A percentile compares a stretch with the other conserved stretches of the same genome.
phyloP scores from a whole-genome alignment of 495 filamentous ascomycete species.

The Neurospora pannonica region DNA sequence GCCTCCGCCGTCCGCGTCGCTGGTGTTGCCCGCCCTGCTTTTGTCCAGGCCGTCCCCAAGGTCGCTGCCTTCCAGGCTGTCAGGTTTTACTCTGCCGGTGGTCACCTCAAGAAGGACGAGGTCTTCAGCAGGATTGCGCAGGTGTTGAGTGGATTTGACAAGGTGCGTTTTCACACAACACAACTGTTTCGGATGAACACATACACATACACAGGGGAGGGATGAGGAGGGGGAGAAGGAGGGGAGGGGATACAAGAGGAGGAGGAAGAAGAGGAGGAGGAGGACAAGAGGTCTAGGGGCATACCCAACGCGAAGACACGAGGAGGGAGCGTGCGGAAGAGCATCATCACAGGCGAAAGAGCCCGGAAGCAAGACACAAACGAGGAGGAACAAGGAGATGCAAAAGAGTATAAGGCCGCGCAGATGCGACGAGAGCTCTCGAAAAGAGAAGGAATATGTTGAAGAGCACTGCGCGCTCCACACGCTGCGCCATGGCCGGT shows the following conservation, averaged over 20 bases:
- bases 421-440: not conserved
- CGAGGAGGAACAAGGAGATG: not conserved
- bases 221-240: not conserved
- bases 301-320: not conserved
- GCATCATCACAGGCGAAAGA: not conserved
- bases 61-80: slow-evolving; percentile 47
- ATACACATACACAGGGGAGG: too few relatives aligned
- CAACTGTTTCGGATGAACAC: too few relatives aligned
- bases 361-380: not conserved
- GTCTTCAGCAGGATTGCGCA: slow-evolving; percentile 88
- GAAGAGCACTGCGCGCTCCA: not conserved
- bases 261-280: not conserved
- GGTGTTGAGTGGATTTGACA: slow-evolving; percentile 91
- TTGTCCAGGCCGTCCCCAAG: slow-evolving; percentile 36
- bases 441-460: not conserved
- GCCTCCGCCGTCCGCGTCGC: slow-evolving; percentile 31
- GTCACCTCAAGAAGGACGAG: slow-evolving; percentile 67
- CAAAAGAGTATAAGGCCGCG: not conserved
- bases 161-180: slow-evolving; percentile 75
- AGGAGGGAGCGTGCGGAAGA: not conserved
- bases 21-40: not conserved
- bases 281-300: not conserved
- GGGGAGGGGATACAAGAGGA: not conserved
- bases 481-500: not conserved
- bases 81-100: slow-evolving; percentile 78